Conservation (phyloP, 208 protist species). For the Trypanosoma melophagium region DNA sequence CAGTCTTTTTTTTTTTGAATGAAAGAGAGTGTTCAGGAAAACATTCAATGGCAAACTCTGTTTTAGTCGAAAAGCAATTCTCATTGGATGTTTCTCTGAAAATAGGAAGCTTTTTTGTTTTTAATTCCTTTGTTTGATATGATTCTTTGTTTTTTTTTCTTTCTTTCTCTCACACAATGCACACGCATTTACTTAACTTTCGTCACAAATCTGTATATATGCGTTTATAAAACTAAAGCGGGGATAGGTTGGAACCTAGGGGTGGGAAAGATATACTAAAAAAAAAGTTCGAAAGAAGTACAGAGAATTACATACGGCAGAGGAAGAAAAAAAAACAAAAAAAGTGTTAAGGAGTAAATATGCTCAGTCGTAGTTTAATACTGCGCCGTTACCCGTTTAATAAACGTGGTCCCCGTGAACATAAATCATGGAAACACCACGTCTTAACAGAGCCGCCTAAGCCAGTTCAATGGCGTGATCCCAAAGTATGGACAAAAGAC, state of each 20-base stretch:
- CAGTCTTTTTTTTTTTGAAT: not conserved
- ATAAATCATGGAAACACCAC: constrained; percentile 91
- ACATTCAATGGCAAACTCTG: not conserved
- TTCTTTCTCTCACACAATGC: not conserved
- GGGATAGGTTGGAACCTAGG: not conserved
- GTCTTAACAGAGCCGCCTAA: constrained; percentile 88
- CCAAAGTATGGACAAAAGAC: constrained; percentile 91
- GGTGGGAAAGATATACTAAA: not conserved
- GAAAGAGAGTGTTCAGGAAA: not conserved
- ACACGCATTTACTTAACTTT: not conserved
- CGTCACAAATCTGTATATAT: not conserved
- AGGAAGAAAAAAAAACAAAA: constrained; percentile 4
- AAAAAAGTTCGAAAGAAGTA: not conserved
- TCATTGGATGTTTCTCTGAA: not conserved
- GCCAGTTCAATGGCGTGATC: constrained; percentile 88
- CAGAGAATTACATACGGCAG: not conserved
- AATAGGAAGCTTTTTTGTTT: not conserved
- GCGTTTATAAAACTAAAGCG: not conserved
- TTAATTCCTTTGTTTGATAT: not conserved
- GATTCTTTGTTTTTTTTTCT: constrained; percentile 4
- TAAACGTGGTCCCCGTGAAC: constrained; percentile 83
- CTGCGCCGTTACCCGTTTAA: constrained; percentile 84
- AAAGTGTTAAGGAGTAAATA: constrained; percentile 13
- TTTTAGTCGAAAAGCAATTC: not conserved
- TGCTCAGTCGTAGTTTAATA: constrained; percentile 64